Conservation (phyloP, 768 basidiomycete species). For the Daedaleopsis nitida region DNA sequence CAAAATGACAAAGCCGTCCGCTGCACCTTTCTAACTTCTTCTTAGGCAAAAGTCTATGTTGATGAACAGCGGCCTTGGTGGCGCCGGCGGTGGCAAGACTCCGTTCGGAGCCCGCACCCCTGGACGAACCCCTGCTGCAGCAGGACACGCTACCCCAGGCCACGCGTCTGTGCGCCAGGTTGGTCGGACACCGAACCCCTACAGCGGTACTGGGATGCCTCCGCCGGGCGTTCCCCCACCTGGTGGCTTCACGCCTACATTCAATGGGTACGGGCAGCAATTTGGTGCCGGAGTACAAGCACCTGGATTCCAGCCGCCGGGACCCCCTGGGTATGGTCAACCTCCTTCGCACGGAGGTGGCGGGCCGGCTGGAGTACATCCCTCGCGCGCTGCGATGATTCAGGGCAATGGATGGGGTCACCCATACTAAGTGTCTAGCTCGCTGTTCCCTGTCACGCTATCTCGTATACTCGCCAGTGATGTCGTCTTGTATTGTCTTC, state of each 20-base stretch:
- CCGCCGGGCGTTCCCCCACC: constrained; percentile 38
- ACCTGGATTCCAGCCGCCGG: constrained; percentile 48
- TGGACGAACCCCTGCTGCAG: constrained; percentile 60
- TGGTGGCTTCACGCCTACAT: constrained; percentile 33
- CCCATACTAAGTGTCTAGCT: constrained; percentile 11
- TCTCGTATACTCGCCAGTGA: not conserved
- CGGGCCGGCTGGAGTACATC: constrained; percentile 62
- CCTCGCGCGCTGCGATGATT: constrained; percentile 66
- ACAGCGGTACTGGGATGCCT: constrained; percentile 38
- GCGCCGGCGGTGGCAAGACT: constrained; percentile 71
- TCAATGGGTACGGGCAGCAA: constrained; percentile 24
- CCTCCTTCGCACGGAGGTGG: constrained; percentile 31
- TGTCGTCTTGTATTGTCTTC: constrained; percentile 19
- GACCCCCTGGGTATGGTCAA: constrained; percentile 42
- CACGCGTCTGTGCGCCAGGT: constrained; percentile 73
- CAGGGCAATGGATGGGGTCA: constrained; percentile 43
- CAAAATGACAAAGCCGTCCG: not conserved
- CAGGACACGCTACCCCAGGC: constrained; percentile 65
- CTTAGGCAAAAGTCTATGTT: constrained; percentile 70
- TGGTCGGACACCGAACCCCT: constrained; percentile 81
- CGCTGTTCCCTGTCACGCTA: not conserved
- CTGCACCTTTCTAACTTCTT: not conserved
- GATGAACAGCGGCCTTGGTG: constrained; percentile 41
- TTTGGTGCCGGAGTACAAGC: constrained; percentile 35
- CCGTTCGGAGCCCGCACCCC: constrained; percentile 82